Base-by-base conservation (phyloP, 2,329 filamentous ascomycete species). In the Leptographium wingfieldii region DNA sequence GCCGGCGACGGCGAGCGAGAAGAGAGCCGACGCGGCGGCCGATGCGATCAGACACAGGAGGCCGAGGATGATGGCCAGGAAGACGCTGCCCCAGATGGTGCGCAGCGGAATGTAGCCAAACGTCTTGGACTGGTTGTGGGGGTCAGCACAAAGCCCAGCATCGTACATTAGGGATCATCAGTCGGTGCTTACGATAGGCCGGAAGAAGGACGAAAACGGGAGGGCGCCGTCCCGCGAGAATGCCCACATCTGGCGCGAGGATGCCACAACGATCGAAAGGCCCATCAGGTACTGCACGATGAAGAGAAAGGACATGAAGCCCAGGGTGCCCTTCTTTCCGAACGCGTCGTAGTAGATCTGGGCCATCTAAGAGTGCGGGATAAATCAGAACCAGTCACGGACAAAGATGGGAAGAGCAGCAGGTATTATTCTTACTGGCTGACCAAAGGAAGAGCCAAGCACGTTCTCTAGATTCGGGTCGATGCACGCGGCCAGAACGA, bases 231-330 rank as follows among this genome's bases (percentile, higher is more conserved):
- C 82, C 29, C 82, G 77, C 10, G 80, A 80, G 67, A 85, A 85
- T 0, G 82, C 82, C 82, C 82, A 86, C 35, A 74, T 76, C 69
- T 85, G 82, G 6, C 83, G 76, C 6, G 79, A 82, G 5, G 78
- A 79, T 1, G 82, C 82, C 3, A 84, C 77, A 3, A 81, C 70
- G 59, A 83, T 77, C 35, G 77, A 80, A 1, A 84, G 69, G 1
- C 81, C 81, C 76, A 85, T 84, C 27, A 84, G 72, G 67, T 82
- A 85, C 66, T 85, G 82, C 3, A 83, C 80, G 56, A 83, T 76
- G 66, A 83, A 81, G 25, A 84, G 69, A 0, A 84, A 72, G 1
- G 74, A 73, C 77, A 84, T 84, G 59, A 85, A 74, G 0, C 76
- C 81, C 7, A 85, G 68, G 0, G 82, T 79, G 5, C 80, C 82